Conservation (phyloP, 768 basidiomycete genomes). For the Kwoniella pini region DNA sequence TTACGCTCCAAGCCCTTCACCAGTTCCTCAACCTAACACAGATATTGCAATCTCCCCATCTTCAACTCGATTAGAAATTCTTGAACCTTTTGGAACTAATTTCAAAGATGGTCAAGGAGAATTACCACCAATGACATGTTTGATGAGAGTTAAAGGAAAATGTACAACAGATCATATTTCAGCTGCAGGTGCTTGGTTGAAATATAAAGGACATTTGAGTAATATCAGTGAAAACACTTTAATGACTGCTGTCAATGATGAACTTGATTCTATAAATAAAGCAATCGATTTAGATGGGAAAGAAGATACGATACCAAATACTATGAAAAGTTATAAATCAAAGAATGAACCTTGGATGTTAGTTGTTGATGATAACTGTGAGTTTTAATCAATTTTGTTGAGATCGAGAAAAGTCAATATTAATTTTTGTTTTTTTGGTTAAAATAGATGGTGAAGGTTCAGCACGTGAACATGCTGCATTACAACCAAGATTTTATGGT, state of each 20-base stretch:
- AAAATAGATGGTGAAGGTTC: slow-evolving; percentile 84
- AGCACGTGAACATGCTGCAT: slow-evolving; percentile 94
- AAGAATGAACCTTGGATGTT: slow-evolving; percentile 86
- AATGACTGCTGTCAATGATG: slow-evolving; percentile 93
- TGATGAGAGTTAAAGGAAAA: slow-evolving; percentile 93
- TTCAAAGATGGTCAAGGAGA: slow-evolving; percentile 67
- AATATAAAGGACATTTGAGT: slow-evolving; percentile 92
- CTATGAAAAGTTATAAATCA: slow-evolving; percentile 85
- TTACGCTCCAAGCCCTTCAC: slow-evolving; percentile 75
- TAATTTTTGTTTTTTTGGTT: background rate
- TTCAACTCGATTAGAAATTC: slow-evolving; percentile 80
- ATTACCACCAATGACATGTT: slow-evolving; percentile 75
- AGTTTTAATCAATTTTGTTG: slow-evolving; percentile 9
- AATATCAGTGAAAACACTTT: slow-evolving; percentile 96
- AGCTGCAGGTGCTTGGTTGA: slow-evolving; percentile 97
- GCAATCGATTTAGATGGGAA: slow-evolving; percentile 72
- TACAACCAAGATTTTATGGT: slow-evolving; percentile 94
- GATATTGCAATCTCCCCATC: slow-evolving; percentile 72
- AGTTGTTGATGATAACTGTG: slow-evolving; percentile 75
- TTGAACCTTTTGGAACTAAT: slow-evolving; percentile 80
- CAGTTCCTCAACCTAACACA: slow-evolving; percentile 73
- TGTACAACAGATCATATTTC: slow-evolving; percentile 99
- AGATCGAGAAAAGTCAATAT: background rate
- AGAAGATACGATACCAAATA: slow-evolving; percentile 78
- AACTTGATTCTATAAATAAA: slow-evolving; percentile 87